A percentile compares a stretch with the other conserved stretches of the same genome.
phyloP scores from a whole-genome alignment of 176 grass and related monocot genomes.

The Saccharum officinarum region DNA sequence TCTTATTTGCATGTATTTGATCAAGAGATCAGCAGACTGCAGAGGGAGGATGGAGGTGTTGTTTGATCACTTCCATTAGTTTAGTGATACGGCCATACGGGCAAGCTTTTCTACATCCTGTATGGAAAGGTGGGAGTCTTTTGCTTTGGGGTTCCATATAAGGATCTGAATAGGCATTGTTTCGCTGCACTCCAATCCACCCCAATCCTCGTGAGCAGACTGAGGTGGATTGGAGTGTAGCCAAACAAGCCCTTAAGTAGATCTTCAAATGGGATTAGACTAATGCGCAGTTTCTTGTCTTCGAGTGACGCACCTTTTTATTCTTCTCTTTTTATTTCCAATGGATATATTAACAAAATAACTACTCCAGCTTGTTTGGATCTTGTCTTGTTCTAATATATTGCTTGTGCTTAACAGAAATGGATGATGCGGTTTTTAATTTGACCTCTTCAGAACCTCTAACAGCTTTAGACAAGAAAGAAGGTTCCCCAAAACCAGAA shows the following conservation, averaged over 20 bases:
- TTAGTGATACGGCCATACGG: conserved; percentile 6
- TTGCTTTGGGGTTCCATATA: background rate
- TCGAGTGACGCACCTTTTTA: background rate
- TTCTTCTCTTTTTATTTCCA: background rate
- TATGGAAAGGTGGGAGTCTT: background rate
- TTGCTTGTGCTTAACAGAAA: background rate
- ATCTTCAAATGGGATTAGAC: conserved; percentile 2
- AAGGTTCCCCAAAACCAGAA: background rate
- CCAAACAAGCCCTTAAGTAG: background rate
- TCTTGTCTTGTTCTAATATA: background rate
- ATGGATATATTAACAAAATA: background rate
- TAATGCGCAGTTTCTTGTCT: background rate
- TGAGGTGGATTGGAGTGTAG: background rate
- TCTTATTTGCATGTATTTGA: background rate
- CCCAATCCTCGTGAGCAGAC: background rate
- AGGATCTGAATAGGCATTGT: background rate
- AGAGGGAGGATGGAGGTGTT: background rate
- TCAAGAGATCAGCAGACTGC: background rate
- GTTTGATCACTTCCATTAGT: conserved; percentile 18
- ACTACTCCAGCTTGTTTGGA: background rate
- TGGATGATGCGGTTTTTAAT: background rate
- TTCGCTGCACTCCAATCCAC: background rate
- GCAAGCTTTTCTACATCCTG: background rate
- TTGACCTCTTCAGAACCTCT: background rate
- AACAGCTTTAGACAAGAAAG: background rate